Percentiles rank a stretch among this genome's conserved stretches.
Conservation (phyloP, 129 eudicot genomes). For the Arctium minus region DNA sequence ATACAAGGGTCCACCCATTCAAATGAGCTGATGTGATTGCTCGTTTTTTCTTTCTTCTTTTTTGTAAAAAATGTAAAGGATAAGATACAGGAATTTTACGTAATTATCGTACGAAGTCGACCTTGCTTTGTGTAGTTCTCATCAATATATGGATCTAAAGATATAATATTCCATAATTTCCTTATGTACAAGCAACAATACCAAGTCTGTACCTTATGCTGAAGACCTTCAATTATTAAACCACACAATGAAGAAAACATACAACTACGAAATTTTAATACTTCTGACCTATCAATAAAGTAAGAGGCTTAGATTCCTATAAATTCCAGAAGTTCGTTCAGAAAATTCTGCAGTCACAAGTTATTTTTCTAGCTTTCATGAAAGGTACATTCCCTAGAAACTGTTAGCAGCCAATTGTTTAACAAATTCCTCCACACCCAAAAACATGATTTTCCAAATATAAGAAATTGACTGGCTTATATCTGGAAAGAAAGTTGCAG, state of each 20-base stretch:
- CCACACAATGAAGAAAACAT: not conserved
- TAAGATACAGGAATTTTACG: not conserved
- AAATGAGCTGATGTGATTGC: not conserved
- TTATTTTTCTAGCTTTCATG: not conserved
- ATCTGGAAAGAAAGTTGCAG: not conserved
- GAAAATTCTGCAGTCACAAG: not conserved
- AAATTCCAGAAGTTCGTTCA: not conserved
- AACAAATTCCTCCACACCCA: not conserved
- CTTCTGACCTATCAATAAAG: not conserved
- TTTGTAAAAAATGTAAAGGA: not conserved
- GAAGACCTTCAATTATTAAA: not conserved
- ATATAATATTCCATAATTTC: no score
- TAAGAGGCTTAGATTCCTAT: not conserved
- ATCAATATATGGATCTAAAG: not conserved
- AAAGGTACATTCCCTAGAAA: no score
- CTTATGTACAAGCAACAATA: not conserved
- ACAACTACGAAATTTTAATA: not conserved
- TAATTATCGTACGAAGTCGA: not conserved
- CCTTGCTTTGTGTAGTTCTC: not conserved
- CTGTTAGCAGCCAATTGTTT: not conserved
- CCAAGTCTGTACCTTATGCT: not conserved
- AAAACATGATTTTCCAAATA: not conserved
- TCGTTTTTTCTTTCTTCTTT: not conserved
- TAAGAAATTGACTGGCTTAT: not conserved
- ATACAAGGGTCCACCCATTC: not conserved